Evolutionary conservation across 352 stramenopile species (phyloP), one percentile per base, ranked within the genome.

Genomic region (Lagenidium giganteum): DNA sequence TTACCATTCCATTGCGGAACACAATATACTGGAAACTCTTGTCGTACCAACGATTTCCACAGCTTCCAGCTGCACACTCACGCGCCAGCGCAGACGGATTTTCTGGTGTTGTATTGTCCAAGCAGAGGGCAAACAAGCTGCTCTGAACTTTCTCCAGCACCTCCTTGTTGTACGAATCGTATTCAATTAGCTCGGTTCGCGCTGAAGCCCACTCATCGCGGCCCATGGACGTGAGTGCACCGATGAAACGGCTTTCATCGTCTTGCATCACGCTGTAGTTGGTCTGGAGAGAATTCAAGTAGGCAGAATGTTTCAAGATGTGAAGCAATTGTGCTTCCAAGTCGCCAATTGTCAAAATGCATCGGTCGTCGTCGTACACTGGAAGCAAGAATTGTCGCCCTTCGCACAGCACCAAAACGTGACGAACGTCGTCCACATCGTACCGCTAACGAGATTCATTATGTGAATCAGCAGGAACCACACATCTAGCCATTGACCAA

Each of bases 21-120:
- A 96, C 77, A 22, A 98, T 70, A 21, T 98, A 69, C 69, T 98
- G 89, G 59, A 98, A 88, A 16, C 87, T 96, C 65, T 98, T 98
- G 68, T 98, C 95, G 47, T 96, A 98, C 83, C 87, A 98, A 34
- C 93, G 86, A 61, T 98, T 98, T 33, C 66, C 64, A 23, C 53
- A 67, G 34, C 61, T 85, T 8, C 51, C 36, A 14, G 56, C 83
- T 33, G 58, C 79, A 45, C 67, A 94, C 55, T 47, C 69, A 55
- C 73, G 64, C 27, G 67, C 60, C 5, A 83, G 51, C 24, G 68
- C 67, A 6, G 70, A 80, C 2, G 69, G 63, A 5, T 62, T 75
- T 1, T 37, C 41, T 1, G 67, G 77, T 22, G 57, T 67, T 17
- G 47, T 52, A 13, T 77, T 72, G 36, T 97, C 84, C 8, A 98